These are phyloP conservation scores for Fomitopsis pinicola DNA, from an alignment of 1,284 basidiomycete species.

Conservation along the genomic window DNA sequence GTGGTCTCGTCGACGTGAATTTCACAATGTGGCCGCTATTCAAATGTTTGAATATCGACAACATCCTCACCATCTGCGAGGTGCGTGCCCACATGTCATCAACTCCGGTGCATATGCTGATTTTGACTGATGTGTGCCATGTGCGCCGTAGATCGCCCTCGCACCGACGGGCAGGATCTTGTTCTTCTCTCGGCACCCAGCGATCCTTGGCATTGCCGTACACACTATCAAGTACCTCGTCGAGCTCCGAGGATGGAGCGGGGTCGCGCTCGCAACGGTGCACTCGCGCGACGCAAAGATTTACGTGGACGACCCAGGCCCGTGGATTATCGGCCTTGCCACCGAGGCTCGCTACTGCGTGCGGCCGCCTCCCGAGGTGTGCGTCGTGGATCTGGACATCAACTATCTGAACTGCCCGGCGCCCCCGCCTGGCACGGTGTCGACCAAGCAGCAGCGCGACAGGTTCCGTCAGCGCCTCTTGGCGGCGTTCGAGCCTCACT, in stretches of 20 bases:
- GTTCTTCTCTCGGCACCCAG: conserved; percentile 87
- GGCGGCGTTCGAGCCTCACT: conserved; percentile 77
- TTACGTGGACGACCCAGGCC: conserved; percentile 83
- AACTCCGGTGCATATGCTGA: background rate
- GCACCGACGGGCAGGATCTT: conserved; percentile 90
- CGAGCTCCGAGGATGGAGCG: conserved; percentile 92
- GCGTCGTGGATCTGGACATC: conserved; percentile 92
- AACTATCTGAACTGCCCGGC: conserved; percentile 83
- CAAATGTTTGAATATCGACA: conserved; percentile 91
- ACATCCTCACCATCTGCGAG: conserved; percentile 92
- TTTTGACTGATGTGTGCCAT: background rate
- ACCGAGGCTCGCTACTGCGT: conserved; percentile 83
- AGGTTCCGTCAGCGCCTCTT: conserved; percentile 77
- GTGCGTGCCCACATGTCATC: conserved; percentile 33
- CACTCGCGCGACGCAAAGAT: conserved; percentile 90
- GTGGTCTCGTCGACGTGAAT: conserved; percentile 81
- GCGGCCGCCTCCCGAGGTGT: conserved; percentile 76
- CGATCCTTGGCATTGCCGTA: conserved; percentile 89
- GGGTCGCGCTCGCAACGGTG: conserved; percentile 79
- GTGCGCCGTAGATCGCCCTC: conserved; percentile 66
- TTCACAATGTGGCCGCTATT: conserved; percentile 98
- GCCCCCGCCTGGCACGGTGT: conserved; percentile 79
- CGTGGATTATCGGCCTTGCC: conserved; percentile 91
- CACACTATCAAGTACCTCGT: conserved; percentile 89
- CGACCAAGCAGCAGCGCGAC: conserved; percentile 79